Percentiles rank a stretch among this genome's conserved stretches.
These are phyloP conservation scores for Cladophialophora psammophila DNA, from an alignment of 2,329 filamentous ascomycete genomes.

Conservation along the genomic window DNA sequence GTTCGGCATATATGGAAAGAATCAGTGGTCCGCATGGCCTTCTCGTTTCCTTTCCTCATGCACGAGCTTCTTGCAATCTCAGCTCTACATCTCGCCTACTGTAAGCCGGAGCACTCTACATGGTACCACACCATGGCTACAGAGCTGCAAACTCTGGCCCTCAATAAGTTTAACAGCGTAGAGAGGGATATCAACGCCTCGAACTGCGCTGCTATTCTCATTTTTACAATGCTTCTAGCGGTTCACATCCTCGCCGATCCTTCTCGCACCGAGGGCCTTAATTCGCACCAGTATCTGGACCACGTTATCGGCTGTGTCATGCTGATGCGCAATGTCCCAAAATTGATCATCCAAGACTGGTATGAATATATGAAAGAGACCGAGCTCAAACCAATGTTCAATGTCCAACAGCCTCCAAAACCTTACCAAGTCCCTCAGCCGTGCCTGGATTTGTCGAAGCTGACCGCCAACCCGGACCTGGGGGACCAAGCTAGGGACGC, in stretches of 20 bases:
- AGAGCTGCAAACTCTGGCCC: slow-evolving; percentile 29
- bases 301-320: slow-evolving; percentile 26
- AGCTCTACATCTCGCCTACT: slow-evolving; percentile 39
- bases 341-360: slow-evolving; percentile 26
- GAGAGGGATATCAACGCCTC: slow-evolving; percentile 25
- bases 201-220: slow-evolving; percentile 26
- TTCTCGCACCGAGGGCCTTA: slow-evolving; percentile 11
- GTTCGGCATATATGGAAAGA: slow-evolving; percentile 9
- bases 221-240: slow-evolving; percentile 28
- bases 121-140: slow-evolving; percentile 26
- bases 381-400: slow-evolving; percentile 22
- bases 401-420: slow-evolving; percentile 15
- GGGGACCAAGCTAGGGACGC: slow-evolving; percentile 21
- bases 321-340: slow-evolving; percentile 28
- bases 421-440: slow-evolving; percentile 25
- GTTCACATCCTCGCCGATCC: slow-evolving; percentile 30
- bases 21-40: slow-evolving; percentile 13
- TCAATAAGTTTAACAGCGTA: slow-evolving; percentile 26
- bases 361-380: slow-evolving; percentile 16
- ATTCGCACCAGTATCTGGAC: slow-evolving; percentile 28
- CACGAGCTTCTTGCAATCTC: slow-evolving; percentile 40
- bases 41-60: slow-evolving; percentile 38
- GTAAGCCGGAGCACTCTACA: slow-evolving; percentile 13
- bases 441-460: slow-evolving; percentile 19
- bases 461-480: slow-evolving; percentile 21